phyloP scores from a whole-genome alignment of 2,329 filamentous ascomycete genomes.

The Alternaria panax region DNA sequence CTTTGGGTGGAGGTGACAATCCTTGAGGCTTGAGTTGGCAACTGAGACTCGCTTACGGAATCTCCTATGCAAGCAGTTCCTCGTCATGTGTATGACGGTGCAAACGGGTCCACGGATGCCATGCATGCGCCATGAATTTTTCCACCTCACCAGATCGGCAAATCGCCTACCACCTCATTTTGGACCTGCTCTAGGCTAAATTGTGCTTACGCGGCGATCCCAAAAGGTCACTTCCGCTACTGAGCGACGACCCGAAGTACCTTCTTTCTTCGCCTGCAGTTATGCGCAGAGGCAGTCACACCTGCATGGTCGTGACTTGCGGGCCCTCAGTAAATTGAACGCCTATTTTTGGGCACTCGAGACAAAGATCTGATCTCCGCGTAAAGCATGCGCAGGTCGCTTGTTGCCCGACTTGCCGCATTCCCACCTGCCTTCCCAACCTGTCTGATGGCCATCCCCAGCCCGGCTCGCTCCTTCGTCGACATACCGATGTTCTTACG shows the following conservation, averaged over 20 bases:
- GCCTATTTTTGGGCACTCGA: constrained; percentile 33
- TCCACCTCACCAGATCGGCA: constrained; percentile 23
- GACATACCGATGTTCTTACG: constrained; percentile 17
- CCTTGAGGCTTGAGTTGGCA: constrained; percentile 2
- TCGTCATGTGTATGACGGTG: constrained; percentile 27
- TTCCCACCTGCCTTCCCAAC: constrained; percentile 19
- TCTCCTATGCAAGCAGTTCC: constrained; percentile 13
- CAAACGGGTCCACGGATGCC: constrained; percentile 16
- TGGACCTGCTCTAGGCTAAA: constrained; percentile 23
- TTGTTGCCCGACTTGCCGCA: constrained; percentile 28
- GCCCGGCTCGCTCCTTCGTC: constrained; percentile 11
- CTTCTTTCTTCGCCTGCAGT: constrained; percentile 21
- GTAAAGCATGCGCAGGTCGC: constrained; percentile 19
- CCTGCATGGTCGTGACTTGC: constrained; percentile 26
- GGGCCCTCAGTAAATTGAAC: constrained; percentile 20
- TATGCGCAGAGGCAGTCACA: constrained; percentile 25
- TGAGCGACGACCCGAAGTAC: constrained; percentile 18
- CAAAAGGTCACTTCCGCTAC: constrained; percentile 17
- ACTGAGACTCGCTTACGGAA: constrained; percentile 7
- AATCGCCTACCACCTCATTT: constrained; percentile 20
- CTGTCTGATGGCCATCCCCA: constrained; percentile 26
- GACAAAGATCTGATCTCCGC: constrained; percentile 28
- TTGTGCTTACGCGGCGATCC: constrained; percentile 25
- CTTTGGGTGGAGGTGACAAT: constrained; percentile 2
- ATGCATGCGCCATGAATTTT: constrained; percentile 22